A percentile compares a stretch with the other conserved stretches of the same genome.
phyloP scores from a whole-genome alignment of 164 flowering plant genomes.

The Annona cherimola region DNA sequence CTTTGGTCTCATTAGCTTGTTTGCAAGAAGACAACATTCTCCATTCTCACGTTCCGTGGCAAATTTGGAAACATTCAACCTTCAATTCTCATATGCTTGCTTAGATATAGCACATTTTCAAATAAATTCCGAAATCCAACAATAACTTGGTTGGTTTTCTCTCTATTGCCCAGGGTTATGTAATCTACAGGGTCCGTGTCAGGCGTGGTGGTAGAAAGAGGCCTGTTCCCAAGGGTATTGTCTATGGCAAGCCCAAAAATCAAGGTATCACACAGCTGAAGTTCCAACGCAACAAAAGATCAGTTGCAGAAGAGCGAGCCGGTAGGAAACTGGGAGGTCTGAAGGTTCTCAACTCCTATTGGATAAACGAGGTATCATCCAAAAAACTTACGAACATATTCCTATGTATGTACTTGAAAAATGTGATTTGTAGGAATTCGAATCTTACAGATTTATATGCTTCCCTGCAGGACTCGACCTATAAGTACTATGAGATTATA shows the following conservation, averaged over 20 bases:
- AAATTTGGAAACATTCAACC: no score
- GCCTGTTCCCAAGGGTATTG: slow-evolving; percentile 41
- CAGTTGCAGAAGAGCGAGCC: slow-evolving; percentile 79
- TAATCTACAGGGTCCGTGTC: slow-evolving; percentile 71
- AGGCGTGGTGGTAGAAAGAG: slow-evolving; percentile 46
- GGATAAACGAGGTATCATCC: slow-evolving; percentile 61
- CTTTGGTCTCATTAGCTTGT: no score
- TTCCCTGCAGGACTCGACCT: slow-evolving; percentile 51
- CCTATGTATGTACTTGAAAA: background rate
- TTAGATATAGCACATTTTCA: no score
- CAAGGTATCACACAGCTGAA: slow-evolving; percentile 53
- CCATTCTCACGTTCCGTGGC: no score
- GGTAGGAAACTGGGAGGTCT: slow-evolving; percentile 76
- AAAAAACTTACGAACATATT: background rate
- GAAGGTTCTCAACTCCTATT: slow-evolving; percentile 76
- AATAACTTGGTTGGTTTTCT: background rate
- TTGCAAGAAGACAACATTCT: no score
- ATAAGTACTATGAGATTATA: slow-evolving; percentile 66
- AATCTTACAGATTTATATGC: background rate
- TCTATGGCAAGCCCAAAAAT: slow-evolving; percentile 39
- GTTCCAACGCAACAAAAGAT: slow-evolving; percentile 71
- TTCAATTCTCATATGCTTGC: no score
- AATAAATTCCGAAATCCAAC: no score
- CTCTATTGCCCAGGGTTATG: slow-evolving; percentile 42
- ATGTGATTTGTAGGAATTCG: background rate